Evolutionary conservation across 2,329 filamentous ascomycete genomes (phyloP).

Genomic region (Colletotrichum chlorophyti): DNA sequence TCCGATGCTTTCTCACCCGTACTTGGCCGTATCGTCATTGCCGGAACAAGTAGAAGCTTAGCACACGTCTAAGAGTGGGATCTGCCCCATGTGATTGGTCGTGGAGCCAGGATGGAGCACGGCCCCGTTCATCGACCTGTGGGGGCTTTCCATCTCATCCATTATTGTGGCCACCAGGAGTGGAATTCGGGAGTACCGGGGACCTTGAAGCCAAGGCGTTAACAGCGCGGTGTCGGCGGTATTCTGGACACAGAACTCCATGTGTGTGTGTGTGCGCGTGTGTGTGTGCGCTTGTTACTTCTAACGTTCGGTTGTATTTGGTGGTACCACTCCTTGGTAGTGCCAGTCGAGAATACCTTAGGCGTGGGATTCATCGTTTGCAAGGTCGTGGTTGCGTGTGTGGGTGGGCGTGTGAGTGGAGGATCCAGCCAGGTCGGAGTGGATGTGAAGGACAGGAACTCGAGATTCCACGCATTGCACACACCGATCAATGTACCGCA

Average conservation of each 20-base stretch:
- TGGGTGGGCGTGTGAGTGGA: slow-evolving; percentile 6
- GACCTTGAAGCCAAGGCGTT: background rate
- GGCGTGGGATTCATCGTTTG: background rate
- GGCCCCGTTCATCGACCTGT: slow-evolving; percentile 9
- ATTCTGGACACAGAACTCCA: background rate
- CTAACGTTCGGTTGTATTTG: too few relatives aligned
- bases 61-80: background rate
- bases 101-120: background rate
- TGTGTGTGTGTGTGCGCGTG: background rate
- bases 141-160: slow-evolving; percentile 5
- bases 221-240: background rate
- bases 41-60: slow-evolving; percentile 19
- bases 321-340: too few relatives aligned
- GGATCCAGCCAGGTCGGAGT: slow-evolving; percentile 13
- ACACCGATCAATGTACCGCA: too few relatives aligned
- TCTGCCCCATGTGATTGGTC: slow-evolving; percentile 3
- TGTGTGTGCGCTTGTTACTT: too few relatives aligned
- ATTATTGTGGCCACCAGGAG: too few relatives aligned
- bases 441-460: too few relatives aligned
- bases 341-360: too few relatives aligned
- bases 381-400: background rate
- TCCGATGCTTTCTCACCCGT: background rate
- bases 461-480: too few relatives aligned
- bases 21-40: slow-evolving; percentile 2
- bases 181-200: background rate